Base-by-base conservation (phyloP, 2,329 filamentous ascomycete genomes). In the Cercospora sesami region DNA sequence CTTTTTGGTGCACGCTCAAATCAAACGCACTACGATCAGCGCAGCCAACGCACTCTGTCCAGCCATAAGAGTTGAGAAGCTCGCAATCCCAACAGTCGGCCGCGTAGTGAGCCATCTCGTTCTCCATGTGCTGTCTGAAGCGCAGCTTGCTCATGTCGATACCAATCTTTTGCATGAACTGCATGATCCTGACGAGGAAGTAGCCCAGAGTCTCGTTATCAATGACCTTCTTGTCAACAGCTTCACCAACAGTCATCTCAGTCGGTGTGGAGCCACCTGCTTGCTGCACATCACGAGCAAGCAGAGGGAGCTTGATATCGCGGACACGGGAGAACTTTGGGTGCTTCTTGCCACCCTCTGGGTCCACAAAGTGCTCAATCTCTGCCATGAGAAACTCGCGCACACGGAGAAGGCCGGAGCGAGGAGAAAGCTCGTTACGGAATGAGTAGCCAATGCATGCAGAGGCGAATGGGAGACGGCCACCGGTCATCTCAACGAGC, bases 361-460 rank as follows among this genome's bases (percentile, higher is more conserved):
- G 95, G 77, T 99, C 95, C 73, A 99, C 95, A 78, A 92, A 99
- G 81, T 99, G 95, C 84, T 99, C 95, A 75, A 99, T 97, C 82
- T 99, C 95, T 26, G 94, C 95, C 95, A 99, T 98, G 75, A 97
- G 83, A 83, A 99, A 98, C 80, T 99, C 95, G 75, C 95, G 92
- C 53, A 99, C 95, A 75, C 95, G 91, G 67, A 99, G 83, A 48
- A 99, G 89, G 81, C 95, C 95, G 71, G 92, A 88, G 65, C 95
- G 89, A 9, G 95, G 95, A 0, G 95, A 97, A 75, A 99, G 97
- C 79, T 99, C 95, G 79, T 99, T 99, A 76, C 95, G 89, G 87
- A 97, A 98, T 1, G 94, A 97, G 82, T 97, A 97, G 81, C 95
- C 95, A 79, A 99, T 96, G 45, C 92, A 96, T 58, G 95, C 95